A percentile compares a stretch with the other conserved stretches of the same genome.
phyloP scores from a whole-genome alignment of 2,329 filamentous ascomycete genomes.

The Penicillium decumbens region DNA sequence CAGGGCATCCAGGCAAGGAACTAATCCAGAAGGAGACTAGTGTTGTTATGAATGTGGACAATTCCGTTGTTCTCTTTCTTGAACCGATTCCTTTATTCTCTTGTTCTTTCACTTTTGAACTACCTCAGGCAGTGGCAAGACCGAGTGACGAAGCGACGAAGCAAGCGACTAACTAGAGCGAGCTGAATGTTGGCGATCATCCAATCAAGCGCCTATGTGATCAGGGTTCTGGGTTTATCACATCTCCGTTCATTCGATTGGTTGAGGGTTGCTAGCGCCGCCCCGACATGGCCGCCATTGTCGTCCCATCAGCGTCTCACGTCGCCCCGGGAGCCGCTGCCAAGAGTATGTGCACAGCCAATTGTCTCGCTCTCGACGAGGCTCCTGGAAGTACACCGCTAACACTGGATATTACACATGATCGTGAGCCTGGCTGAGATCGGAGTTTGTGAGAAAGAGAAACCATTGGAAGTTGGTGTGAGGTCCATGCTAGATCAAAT shows the following conservation, averaged over 20 bases:
- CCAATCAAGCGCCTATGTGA: slow-evolving; percentile 7
- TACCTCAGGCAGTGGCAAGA: neutral
- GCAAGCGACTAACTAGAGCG: neutral
- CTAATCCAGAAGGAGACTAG: slow-evolving; percentile 4
- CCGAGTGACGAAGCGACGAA: neutral
- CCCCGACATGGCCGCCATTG: slow-evolving; percentile 8
- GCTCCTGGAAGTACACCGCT: neutral
- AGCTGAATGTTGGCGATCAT: neutral
- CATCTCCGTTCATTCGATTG: slow-evolving; percentile 19
- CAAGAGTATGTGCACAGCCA: slow-evolving; percentile 14
- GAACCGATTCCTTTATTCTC: neutral
- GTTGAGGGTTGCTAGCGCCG: slow-evolving; percentile 12
- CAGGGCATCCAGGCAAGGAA: neutral
- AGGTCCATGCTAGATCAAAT: neutral
- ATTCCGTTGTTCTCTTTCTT: neutral
- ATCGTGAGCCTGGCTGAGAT: neutral
- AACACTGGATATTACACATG: neutral
- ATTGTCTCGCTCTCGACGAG: neutral
- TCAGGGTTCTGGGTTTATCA: slow-evolving; percentile 16
- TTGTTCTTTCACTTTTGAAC: neutral
- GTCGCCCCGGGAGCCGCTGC: slow-evolving; percentile 22
- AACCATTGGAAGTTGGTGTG: too few relatives aligned
- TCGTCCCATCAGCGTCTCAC: slow-evolving; percentile 15
- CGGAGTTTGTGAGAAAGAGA: slow-evolving; percentile 1
- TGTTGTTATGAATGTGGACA: neutral